Evolutionary conservation across 257 asterid species (phyloP), one percentile per base, ranked within the genome.

Genomic region (Hygrophila difformis): DNA sequence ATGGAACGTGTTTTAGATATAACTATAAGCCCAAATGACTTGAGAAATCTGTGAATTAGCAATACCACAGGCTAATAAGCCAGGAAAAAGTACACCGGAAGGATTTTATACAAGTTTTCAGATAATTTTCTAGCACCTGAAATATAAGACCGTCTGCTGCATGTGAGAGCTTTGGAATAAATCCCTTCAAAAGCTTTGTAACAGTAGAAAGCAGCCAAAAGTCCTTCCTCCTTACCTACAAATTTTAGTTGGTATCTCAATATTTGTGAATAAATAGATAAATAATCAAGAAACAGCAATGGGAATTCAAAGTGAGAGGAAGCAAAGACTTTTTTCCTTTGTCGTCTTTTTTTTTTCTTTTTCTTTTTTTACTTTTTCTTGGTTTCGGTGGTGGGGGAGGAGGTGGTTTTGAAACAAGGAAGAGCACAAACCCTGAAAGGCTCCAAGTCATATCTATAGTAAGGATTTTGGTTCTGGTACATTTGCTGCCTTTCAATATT

Each of bases 151-250:
- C 99, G 59, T 91, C 99, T 1, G 99, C 99, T 1, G 37, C 99
- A 68, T 91, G 99, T 13, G 94, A 91, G 53, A 91, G 99, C 79
- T 66, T 69, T 18, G 97, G 97, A 45, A 91, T 91, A 58, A 91
- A 91, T 53, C 69, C 93, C 70, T 76, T 76, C 74, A 91, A 60
- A 66, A 91, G 89, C 60, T 73, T 83, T 18, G 71, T 78, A 50
- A 91, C 99, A 2, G 97, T 80, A 28, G 97, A 86, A 57, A 91
- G 99, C 64, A 77, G 72, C 93, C 95, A 87, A 78, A 91, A 91
- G 56, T 78, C 94, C 66, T 91, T 91, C 64, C 99, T 86, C 65
- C 99, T 73, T 54, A 91, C 99, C 99, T 91, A 60, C 50, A 45
- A 64, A 71, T 58, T 55, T 23, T 48, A 61, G 42, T 40, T 43